phyloP scores from a whole-genome alignment of 163 green algal species.

The Volvox carteri region DNA sequence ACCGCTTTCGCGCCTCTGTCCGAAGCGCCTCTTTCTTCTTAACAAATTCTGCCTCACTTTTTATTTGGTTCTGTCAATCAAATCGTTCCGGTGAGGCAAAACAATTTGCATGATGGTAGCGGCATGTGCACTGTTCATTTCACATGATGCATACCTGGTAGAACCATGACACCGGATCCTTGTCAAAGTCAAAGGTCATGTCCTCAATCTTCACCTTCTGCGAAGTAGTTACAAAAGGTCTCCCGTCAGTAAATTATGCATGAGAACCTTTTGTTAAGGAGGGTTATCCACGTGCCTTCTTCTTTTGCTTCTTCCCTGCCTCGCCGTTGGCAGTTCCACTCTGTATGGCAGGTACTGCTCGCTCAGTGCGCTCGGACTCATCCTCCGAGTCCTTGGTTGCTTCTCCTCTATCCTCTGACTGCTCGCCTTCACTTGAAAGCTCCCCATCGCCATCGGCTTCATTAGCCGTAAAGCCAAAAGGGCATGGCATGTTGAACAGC shows the following conservation, averaged over 20 bases:
- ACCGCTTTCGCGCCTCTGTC: conserved; percentile 55
- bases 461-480: conserved; percentile 54
- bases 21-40: conserved; percentile 64
- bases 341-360: not conserved
- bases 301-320: conserved; percentile 34
- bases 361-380: not conserved
- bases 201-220: conserved; percentile 23
- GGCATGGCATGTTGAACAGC: conserved; percentile 50
- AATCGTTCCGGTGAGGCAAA: not conserved
- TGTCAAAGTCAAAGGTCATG: conserved; percentile 55
- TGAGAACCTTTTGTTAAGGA: not conserved
- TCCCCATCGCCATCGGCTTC: conserved; percentile 20
- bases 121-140: not conserved
- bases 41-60: conserved; percentile 68
- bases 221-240: not conserved
- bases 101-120: not conserved
- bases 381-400: not conserved
- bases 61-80: conserved; percentile 58
- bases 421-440: conserved; percentile 4
- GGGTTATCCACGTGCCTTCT: conserved; percentile 5
- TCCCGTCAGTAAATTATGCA: not conserved
- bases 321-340: not conserved
- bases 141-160: conserved; percentile 42
- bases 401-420: not conserved
- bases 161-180: conserved; percentile 61